Evolutionary conservation across 2,329 filamentous ascomycete species (phyloP).

Genomic region (Aspergillus sp.): DNA sequence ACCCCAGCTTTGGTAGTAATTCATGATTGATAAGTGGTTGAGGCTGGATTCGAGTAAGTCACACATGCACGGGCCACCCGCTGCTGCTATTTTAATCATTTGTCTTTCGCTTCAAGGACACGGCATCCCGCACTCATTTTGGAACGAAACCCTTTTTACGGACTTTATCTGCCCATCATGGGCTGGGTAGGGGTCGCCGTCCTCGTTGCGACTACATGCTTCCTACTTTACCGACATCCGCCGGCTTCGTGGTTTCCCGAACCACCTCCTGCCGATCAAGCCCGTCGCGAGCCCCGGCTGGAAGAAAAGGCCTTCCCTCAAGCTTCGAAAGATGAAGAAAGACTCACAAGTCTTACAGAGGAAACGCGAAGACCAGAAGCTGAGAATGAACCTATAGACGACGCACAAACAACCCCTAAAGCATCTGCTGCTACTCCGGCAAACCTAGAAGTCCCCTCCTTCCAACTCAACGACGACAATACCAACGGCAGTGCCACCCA

Average conservation of each 20-base stretch:
- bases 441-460: constrained; percentile 35
- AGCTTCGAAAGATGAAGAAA: constrained; percentile 19
- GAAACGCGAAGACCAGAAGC: constrained; percentile 7
- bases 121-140: not conserved
- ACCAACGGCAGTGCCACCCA: constrained; percentile 11
- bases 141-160: not conserved
- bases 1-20: not conserved
- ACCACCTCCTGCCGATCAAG: constrained; percentile 16
- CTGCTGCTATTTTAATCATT: constrained; percentile 7
- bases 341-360: constrained; percentile 15
- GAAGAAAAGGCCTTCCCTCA: constrained; percentile 19
- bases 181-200: constrained; percentile 46
- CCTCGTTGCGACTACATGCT: constrained; percentile 45
- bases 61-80: constrained; percentile 6
- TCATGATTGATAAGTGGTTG: constrained; percentile 7
- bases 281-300: constrained; percentile 12
- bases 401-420: constrained; percentile 43
- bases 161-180: constrained; percentile 37
- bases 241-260: constrained; percentile 39
- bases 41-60: not conserved
- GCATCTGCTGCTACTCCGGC: constrained; percentile 33
- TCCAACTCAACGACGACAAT: constrained; percentile 35
- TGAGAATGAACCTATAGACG: constrained; percentile 25
- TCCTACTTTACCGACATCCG: constrained; percentile 46
- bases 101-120: not conserved